Evolutionary conservation across 2,329 filamentous ascomycete genomes (phyloP), one percentile per base, ranked within the genome.

Genomic region (Monosporascus sp.): DNA sequence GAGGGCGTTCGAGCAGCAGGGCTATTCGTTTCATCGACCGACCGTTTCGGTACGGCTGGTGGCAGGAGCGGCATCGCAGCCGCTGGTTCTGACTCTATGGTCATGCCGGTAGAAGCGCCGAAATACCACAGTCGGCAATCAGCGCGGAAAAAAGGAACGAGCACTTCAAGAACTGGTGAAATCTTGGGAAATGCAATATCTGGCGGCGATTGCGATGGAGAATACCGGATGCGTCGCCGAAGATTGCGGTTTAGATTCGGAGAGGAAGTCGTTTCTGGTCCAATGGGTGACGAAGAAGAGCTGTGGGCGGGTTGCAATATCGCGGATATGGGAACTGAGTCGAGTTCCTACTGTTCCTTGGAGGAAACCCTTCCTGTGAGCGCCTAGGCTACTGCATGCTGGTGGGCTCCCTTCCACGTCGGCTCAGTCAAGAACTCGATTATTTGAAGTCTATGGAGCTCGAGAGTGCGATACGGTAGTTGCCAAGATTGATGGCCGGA

Each of bases 21-120:
- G 67, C 70, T 62, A 56, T 63, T 60, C 51, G 68, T 60, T 60
- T 76, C 62, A 60, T 65, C 48, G 53, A 64, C 62, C 51, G 67
- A 48, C 61, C 67, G 63, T 62, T 70, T 69, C 49, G 64, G 54
- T 46, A 46, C 20, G 3, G 43, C 22, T 7, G 43, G 43, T 37
- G 68, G 58, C 51, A 56, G 50, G 11, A 62, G 55, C 53, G 58
- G 64, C 59, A 64, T 51, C 49, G 57, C 54, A 35, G 60, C 58
- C 43, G 54, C 51, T 8, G 59, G 51, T 41, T 71, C 68, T 46
- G 68, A 55, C 22, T 67, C 66, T 50, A 69, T 61, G 37, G 70
- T 67, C 72, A 75, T 74, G 49, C 48, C 56, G 50, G 50, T 50
- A 37, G 48, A 52, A 51, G 22, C 54, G 55, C 52, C 43, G 44